Evolutionary conservation across 2,329 filamentous ascomycete species (phyloP), one percentile per base, ranked within the genome.

Genomic region (Venturia carpophila): DNA sequence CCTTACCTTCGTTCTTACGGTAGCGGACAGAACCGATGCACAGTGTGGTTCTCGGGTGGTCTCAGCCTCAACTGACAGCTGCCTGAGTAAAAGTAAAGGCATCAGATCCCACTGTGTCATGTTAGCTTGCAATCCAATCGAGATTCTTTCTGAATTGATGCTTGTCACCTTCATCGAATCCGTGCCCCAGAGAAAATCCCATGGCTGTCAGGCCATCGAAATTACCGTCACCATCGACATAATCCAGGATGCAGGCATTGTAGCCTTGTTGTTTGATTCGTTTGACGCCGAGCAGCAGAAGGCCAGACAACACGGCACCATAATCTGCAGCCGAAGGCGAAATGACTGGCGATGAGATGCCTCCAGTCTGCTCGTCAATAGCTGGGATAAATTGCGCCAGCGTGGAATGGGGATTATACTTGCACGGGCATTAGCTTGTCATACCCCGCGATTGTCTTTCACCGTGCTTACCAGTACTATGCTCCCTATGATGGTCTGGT

Each of bases 201-300:
- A 95, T 91, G 0, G 85, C 85, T 65, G 87, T 81, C 66, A 95
- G 78, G 43, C 87, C 85, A 73, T 94, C 90, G 68, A 86, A 85
- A 60, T 86, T 84, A 64, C 89, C 88, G 71, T 92, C 89, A 19
- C 83, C 83, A 67, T 87, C 84, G 74, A 94, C 91, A 84, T 90
- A 92, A 74, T 91, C 91, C 66, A 96, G 76, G 60, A 95, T 79
- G 63, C 88, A 89, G 66, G 86, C 86, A 68, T 84, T 83, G 63
- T 88, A 87, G 67, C 89, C 90, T 72, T 92, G 85, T 69, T 84
- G 84, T 75, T 92, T 93, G 74, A 91, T 89, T 76, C 94, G 91
- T 66, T 89, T 84, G 71, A 94, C 86, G 0, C 89, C 90, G 77
- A 96, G 85, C 67, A 95, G 76, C 17, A 91, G 88, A 68, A 96